A percentile compares a stretch with the other conserved stretches of the same genome.
Conservation (phyloP, 2,329 filamentous ascomycete genomes). For the Talaromyces amestolkiae region DNA sequence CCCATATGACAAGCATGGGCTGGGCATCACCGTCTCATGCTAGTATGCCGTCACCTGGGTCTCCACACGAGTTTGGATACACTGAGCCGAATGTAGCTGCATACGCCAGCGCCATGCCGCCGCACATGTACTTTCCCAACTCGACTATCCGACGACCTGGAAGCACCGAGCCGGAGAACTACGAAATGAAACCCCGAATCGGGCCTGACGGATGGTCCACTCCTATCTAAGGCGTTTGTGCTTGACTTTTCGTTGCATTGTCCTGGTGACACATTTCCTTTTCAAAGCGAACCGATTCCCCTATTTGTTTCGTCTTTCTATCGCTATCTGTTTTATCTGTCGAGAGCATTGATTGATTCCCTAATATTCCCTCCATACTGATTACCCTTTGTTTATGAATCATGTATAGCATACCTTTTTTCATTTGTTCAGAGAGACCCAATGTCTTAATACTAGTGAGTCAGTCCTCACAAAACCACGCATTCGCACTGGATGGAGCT, state of each 20-base stretch:
- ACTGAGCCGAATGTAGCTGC: slow-evolving; percentile 65
- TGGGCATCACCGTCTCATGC: slow-evolving; percentile 85
- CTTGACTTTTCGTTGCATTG: slow-evolving; percentile 24
- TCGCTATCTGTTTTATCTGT: not conserved
- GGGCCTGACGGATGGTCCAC: slow-evolving; percentile 39
- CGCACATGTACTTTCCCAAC: slow-evolving; percentile 71
- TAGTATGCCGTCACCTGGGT: slow-evolving; percentile 67
- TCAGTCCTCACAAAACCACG: slow-evolving; percentile 3
- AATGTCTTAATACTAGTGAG: slow-evolving; percentile 14
- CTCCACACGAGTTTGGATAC: slow-evolving; percentile 74
- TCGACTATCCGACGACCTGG: slow-evolving; percentile 68
- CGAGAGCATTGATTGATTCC: not conserved
- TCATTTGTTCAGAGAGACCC: slow-evolving; percentile 20
- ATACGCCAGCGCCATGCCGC: slow-evolving; percentile 43
- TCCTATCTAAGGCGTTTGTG: slow-evolving; percentile 27
- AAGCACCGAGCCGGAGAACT: slow-evolving; percentile 69
- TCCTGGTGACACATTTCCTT: slow-evolving; percentile 9
- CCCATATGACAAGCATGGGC: slow-evolving; percentile 75
- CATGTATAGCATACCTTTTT: slow-evolving; percentile 16
- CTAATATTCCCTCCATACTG: not conserved
- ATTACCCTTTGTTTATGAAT: not conserved
- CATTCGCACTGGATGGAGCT: slow-evolving; percentile 18
- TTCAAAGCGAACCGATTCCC: slow-evolving; percentile 9
- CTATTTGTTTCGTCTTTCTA: not conserved
- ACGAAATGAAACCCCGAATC: slow-evolving; percentile 58